Percentiles rank a stretch among this genome's conserved stretches.
Evolutionary conservation across 2,329 filamentous ascomycete species (phyloP).

Genomic region (Hypomyces perniciosus): DNA sequence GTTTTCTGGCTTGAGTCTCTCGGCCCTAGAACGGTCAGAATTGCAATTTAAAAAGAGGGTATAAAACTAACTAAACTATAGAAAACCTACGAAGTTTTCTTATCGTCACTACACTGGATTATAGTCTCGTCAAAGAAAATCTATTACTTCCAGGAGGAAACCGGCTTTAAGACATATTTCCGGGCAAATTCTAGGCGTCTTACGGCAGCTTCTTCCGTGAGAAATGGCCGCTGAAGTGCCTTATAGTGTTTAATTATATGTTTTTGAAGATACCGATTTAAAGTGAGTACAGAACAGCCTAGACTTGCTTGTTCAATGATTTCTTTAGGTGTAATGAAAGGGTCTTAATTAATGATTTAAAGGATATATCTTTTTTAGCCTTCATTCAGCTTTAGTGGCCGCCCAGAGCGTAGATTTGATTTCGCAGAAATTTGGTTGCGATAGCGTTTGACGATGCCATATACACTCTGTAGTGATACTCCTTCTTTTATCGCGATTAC

Average conservation of each 20-base stretch:
- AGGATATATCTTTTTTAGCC: constrained; percentile 10
- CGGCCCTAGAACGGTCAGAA: constrained; percentile 4
- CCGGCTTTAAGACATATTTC: neutral
- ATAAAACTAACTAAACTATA: neutral
- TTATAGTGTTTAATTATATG: constrained; percentile 6
- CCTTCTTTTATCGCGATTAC: neutral
- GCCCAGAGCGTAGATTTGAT: neutral
- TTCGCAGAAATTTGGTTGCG: neutral
- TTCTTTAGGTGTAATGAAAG: constrained; percentile 6
- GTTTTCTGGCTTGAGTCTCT: neutral
- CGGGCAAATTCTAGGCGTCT: constrained; percentile 4
- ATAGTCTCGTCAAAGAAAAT: constrained; percentile 7
- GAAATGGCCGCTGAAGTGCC: constrained; percentile 2
- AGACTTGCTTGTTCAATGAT: constrained; percentile 3
- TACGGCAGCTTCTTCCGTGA: neutral
- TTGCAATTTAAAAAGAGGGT: neutral
- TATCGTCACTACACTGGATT: constrained; percentile 1
- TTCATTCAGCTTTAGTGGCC: neutral
- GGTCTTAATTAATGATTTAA: constrained; percentile 4
- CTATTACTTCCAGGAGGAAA: neutral
- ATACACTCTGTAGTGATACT: neutral
- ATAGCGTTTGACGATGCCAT: neutral
- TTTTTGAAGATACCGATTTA: constrained; percentile 9
- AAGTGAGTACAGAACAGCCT: constrained; percentile 1
- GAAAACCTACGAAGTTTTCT: constrained; percentile 1